phyloP scores from a whole-genome alignment of 352 stramenopile species.

The Phytophthora sp. region DNA sequence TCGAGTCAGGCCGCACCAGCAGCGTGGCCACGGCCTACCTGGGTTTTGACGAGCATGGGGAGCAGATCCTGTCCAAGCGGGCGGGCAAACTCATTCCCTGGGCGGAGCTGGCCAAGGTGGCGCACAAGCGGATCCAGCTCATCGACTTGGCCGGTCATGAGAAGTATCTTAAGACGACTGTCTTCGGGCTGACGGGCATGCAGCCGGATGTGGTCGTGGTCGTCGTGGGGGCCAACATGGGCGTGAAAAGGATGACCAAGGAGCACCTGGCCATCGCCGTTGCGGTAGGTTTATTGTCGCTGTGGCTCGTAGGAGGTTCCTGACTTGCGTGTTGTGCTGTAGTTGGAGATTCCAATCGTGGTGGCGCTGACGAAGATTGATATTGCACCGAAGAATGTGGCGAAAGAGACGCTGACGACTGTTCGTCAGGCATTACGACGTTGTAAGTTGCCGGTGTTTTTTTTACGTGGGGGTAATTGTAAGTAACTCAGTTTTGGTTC shows the following conservation, averaged over 20 bases:
- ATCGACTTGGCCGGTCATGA: slow-evolving; percentile 94
- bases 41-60: slow-evolving; percentile 74
- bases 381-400: slow-evolving; percentile 92
- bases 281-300: slow-evolving; percentile 48
- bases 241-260: slow-evolving; percentile 94
- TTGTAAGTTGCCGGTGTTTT: slow-evolving; percentile 40
- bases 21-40: slow-evolving; percentile 85
- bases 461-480: background rate
- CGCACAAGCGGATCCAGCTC: slow-evolving; percentile 87
- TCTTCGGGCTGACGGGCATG: slow-evolving; percentile 98
- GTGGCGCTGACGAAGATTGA: slow-evolving; percentile 96
- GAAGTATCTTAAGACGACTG: slow-evolving; percentile 99
- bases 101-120: slow-evolving; percentile 78
- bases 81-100: slow-evolving; percentile 79
- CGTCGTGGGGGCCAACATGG: slow-evolving; percentile 94
- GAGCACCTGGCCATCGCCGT: slow-evolving; percentile 94
- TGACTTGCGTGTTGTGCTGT: slow-evolving; percentile 9
- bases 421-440: slow-evolving; percentile 88
- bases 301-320: background rate
- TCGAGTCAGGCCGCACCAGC: slow-evolving; percentile 83
- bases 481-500: slow-evolving; percentile 3
- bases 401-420: slow-evolving; percentile 91
- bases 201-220: slow-evolving; percentile 96
- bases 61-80: slow-evolving; percentile 83
- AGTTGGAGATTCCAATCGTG: slow-evolving; percentile 93